Evolutionary conservation across 2,329 filamentous ascomycete species (phyloP).

Genomic region (Xylariaceae sp.): DNA sequence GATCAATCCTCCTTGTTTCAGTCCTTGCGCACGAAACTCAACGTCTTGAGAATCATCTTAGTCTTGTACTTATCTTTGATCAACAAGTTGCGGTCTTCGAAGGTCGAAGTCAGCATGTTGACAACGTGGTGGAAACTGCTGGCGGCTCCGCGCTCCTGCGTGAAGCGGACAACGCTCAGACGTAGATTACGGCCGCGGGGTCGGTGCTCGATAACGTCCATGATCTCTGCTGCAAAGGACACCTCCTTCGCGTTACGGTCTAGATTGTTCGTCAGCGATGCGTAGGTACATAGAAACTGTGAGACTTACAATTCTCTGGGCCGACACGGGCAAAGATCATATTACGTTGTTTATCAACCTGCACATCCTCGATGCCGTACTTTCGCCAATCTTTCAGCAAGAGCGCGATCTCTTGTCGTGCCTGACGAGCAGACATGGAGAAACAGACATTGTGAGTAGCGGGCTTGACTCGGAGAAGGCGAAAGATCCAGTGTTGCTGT

Average conservation of each 20-base stretch:
- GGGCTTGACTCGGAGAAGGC: constrained; percentile 86
- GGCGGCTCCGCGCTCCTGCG: constrained; percentile 86
- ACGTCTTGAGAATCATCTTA: constrained; percentile 72
- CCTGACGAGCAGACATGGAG: constrained; percentile 66
- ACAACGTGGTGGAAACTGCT: constrained; percentile 84
- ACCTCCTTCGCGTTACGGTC: constrained; percentile 82
- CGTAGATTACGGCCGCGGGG: constrained; percentile 62
- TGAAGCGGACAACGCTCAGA: constrained; percentile 79
- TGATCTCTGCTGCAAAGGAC: constrained; percentile 82
- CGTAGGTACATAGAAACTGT: background rate
- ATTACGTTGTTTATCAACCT: constrained; percentile 75
- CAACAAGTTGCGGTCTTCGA: constrained; percentile 63
- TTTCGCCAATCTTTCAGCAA: constrained; percentile 77
- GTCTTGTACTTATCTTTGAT: constrained; percentile 65
- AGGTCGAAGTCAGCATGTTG: constrained; percentile 68
- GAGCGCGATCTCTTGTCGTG: constrained; percentile 72
- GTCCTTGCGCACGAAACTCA: constrained; percentile 45
- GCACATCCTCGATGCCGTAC: constrained; percentile 77
- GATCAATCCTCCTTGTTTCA: background rate
- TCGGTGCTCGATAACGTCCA: constrained; percentile 78
- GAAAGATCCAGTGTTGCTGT: constrained; percentile 83
- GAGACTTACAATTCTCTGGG: constrained; percentile 70
- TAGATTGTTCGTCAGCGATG: constrained; percentile 33
- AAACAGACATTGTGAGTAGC: constrained; percentile 74
- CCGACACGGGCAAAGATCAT: constrained; percentile 77